Base-by-base conservation (phyloP, 192 early-diverging fungal genomes). In the Backusella psychrophila region DNA sequence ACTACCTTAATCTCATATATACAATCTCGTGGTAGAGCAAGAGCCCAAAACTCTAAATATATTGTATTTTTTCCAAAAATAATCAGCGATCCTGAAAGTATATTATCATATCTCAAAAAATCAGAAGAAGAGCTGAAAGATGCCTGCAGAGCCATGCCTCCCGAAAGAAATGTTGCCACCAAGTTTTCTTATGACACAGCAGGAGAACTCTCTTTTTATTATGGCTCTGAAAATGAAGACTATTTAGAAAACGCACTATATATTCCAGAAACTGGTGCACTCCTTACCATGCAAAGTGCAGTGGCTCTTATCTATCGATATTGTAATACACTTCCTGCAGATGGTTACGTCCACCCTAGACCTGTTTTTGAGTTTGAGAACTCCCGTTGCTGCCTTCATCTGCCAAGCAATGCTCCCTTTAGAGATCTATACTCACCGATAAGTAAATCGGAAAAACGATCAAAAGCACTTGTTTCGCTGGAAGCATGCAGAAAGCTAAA, bases 11-110 rank as follows among this genome's bases (percentile, higher is more conserved):
- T 90, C 31, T 87, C 91, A 69, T 90, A 95, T 59, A 97, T 98
- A 8, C 96, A 97, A 78, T 95, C 94, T 14, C 90, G 95, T 31
- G 95, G 95, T n/a, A 86, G 95, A 19, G 96, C 95, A 11, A 87
- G 94, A 5, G 88, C 90, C 66, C 82, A 81, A 33, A 81, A 90
- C 72, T 93, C 94, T 33, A 86, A 88, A 44, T 98, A 92, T 72
- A 89, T 96, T 29, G 83, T 96, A 26, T 88, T 98, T 86, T 89
- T 90, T 12, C 78, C 91, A 59, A 52, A 76, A 14, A 78, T 79
- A 7, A 85, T 91, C 65, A n/a, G 44, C 4, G 69, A 35, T 21
- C 80, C 87, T 29, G 70, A 72, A 4, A 72, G 69, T 0, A 53
- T 80, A 11, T 71, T 89, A 5, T 67, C 53, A 9, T 68, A 88